Conservation (phyloP, 331 rosid species). For the Stylosanthes scabra region DNA sequence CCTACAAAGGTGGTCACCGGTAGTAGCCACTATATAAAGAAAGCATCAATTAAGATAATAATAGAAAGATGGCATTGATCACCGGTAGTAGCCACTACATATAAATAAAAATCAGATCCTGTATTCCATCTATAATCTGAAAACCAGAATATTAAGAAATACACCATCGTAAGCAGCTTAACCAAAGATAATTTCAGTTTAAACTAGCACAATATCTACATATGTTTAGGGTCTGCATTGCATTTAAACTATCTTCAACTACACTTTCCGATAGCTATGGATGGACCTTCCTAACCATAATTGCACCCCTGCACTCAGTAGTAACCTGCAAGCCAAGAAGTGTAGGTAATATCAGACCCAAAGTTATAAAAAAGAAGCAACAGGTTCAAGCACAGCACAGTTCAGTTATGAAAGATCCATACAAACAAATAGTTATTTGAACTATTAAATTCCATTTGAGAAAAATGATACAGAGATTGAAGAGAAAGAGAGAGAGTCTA, state of each 20-base stretch:
- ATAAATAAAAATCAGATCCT: conserved; percentile 25
- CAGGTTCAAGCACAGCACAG: neutral
- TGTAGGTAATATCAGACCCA: conserved; percentile 25
- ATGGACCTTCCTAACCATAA: conserved; percentile 27
- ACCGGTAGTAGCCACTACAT: neutral
- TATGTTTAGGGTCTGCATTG: conserved; percentile 45
- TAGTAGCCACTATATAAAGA: neutral
- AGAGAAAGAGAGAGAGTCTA: conserved; percentile 35
- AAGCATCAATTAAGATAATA: neutral
- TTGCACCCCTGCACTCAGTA: conserved; percentile 14
- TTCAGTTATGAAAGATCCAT: neutral
- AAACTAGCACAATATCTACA: conserved; percentile 53
- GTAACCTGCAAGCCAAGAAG: conserved; percentile 41
- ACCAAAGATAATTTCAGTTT: conserved; percentile 38
- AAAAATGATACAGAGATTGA: neutral
- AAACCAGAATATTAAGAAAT: conserved; percentile 21
- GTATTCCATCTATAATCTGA: conserved; percentile 36
- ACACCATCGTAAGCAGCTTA: conserved; percentile 39
- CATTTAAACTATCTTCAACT: conserved; percentile 48
- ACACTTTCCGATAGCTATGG: conserved; percentile 37
- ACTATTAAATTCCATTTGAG: neutral
- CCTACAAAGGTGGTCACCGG: neutral
- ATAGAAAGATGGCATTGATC: conserved; percentile 1
- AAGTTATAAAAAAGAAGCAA: conserved; percentile 17
- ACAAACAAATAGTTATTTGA: neutral